Evolutionary conservation across 148 eudicot species (phyloP), one percentile per base, ranked within the genome.

Genomic region (Heliosperma pusillum): DNA sequence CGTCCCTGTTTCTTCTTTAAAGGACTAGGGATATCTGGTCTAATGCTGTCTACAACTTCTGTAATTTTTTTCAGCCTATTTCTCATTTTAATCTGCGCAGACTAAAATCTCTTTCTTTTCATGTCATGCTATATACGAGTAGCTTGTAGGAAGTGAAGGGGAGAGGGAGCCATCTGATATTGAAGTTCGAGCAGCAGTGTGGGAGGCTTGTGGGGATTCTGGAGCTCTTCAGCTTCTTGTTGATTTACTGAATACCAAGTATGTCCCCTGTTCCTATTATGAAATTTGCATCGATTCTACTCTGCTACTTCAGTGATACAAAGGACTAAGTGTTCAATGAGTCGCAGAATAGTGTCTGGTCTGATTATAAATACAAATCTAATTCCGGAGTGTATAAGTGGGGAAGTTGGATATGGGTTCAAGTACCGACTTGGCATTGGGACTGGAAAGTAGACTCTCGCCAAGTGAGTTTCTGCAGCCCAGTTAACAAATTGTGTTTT

Each of bases 141-240:
- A 95, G 98, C 96, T 92, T 85, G 93, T 92, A 77, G 96, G 87
- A 76, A 72, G 81, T 76, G 86, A 79, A 66, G 97, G 87, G 59
- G 88, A 86, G 82, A 88, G 91, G 76, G 91, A 88, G 78, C 96
- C 93, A 64, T 82, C 91, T 60, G 91, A 95, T 61, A 73, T 82
- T 65, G 98, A 95, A 83, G 98, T 95, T 84, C 89, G 86, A 85
- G 87, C 90, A 22, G 96, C 98, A 68, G 85, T 90, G 63, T 95
- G 98, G 98, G 97, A 92, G 82, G 92, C 89, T 76, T 92, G 98
- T 78, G 97, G 98, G 70, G 96, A 95, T 84, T 86, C 89, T 58
- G 93, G 97, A 73, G 98, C 98, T 82, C 75, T 95, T n/a, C 98
- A 90, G 76, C 82, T 95, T 76, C 92, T 95, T 61, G 92, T 90